These are phyloP conservation scores for Trichoderma simmonsii DNA, from an alignment of 2,329 filamentous ascomycete species.

Conservation along the genomic window DNA sequence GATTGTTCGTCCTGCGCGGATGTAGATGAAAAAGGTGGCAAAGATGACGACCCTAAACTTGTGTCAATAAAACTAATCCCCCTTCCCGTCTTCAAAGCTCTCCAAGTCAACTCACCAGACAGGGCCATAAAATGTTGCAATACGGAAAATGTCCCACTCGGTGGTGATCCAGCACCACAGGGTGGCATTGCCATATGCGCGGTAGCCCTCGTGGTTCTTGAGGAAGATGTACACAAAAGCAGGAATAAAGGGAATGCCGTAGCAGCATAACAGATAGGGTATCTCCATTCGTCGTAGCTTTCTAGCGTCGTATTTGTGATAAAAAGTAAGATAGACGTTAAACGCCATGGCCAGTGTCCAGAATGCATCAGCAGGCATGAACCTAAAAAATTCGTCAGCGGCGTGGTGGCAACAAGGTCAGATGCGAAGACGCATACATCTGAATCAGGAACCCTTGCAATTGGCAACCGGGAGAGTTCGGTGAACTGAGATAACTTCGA, in stretches of 20 bases:
- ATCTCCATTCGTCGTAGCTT: constrained; percentile 66
- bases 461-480: constrained; percentile 57
- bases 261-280: constrained; percentile 66
- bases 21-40: constrained; percentile 62
- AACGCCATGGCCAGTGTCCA: constrained; percentile 81
- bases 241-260: constrained; percentile 69
- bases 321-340: constrained; percentile 81
- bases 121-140: constrained; percentile 71
- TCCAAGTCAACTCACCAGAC: constrained; percentile 55
- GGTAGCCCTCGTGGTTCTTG: constrained; percentile 45
- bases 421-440: constrained; percentile 55
- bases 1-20: constrained; percentile 63
- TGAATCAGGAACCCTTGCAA: constrained; percentile 79
- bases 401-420: background rate
- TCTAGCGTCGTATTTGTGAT: constrained; percentile 65
- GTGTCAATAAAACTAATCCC: background rate
- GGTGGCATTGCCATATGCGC: constrained; percentile 70
- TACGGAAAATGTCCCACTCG: constrained; percentile 68
- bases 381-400: constrained; percentile 51
- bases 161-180: constrained; percentile 78
- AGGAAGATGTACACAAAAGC: constrained; percentile 67
- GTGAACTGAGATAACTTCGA: constrained; percentile 51
- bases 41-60: constrained; percentile 55
- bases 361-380: constrained; percentile 71
- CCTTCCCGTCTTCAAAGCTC: background rate